Conservation (phyloP, 2,329 filamentous ascomycete species). For the Scedosporium aurantiacum region DNA sequence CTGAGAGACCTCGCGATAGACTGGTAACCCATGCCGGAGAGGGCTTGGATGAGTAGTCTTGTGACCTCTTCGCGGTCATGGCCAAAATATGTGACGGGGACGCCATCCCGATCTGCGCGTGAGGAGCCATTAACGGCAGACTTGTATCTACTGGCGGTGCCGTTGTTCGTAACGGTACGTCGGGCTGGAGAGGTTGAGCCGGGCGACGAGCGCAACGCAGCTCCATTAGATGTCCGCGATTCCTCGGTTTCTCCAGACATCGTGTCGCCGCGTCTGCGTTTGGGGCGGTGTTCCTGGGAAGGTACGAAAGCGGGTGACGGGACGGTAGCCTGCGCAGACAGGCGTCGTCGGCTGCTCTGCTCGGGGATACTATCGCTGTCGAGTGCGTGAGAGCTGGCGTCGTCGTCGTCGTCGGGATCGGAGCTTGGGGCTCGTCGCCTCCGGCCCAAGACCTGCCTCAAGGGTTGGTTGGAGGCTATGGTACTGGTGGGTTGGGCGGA, state of each 20-base stretch:
- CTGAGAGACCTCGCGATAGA: conserved; percentile 64
- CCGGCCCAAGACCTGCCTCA: conserved; percentile 38
- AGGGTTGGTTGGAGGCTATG: conserved; percentile 26
- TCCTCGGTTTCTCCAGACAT: conserved; percentile 56
- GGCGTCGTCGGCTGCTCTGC: neutral
- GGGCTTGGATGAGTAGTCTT: conserved; percentile 78
- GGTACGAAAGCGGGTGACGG: conserved; percentile 3
- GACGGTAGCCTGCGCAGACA: neutral
- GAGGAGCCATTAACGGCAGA: conserved; percentile 13
- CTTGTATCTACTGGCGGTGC: conserved; percentile 7
- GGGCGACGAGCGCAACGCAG: conserved; percentile 42
- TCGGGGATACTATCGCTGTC: neutral
- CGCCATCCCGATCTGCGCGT: conserved; percentile 16
- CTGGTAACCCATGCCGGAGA: conserved; percentile 80
- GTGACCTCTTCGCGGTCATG: conserved; percentile 91
- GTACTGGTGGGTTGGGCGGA: conserved; percentile 19
- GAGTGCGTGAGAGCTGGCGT: neutral
- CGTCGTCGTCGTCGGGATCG: conserved; percentile 25
- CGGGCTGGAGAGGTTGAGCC: conserved; percentile 27
- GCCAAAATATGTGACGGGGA: conserved; percentile 53
- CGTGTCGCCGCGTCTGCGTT: conserved; percentile 46
- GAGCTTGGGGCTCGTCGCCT: conserved; percentile 26
- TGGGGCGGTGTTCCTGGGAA: conserved; percentile 17
- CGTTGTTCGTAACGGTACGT: neutral
- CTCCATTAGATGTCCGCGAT: conserved; percentile 38